phyloP scores from a whole-genome alignment of 1,284 basidiomycete genomes.

The Pseudozyma flocculosa region DNA sequence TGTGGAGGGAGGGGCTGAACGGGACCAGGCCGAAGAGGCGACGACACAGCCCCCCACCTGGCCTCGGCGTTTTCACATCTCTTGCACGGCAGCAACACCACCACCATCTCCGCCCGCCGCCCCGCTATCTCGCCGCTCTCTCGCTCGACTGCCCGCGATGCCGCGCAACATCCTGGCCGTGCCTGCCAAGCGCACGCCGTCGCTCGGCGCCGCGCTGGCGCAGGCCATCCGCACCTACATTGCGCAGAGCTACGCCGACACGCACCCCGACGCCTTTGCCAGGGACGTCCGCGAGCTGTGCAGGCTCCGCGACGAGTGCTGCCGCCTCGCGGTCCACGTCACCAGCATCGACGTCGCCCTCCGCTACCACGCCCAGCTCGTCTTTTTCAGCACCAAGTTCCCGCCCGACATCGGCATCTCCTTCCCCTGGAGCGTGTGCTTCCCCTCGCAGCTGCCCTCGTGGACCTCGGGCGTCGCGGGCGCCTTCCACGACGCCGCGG shows the following conservation, averaged over 20 bases:
- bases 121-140: no score
- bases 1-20: no score
- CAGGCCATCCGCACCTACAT: constrained; percentile 70
- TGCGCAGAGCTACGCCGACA: constrained; percentile 67
- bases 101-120: neutral
- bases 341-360: constrained; percentile 16
- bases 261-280: constrained; percentile 86
- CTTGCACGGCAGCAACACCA: no score
- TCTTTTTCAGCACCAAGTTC: constrained; percentile 73
- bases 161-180: constrained; percentile 47
- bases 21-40: no score
- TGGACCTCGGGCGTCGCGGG: constrained; percentile 29
- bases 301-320: constrained; percentile 64
- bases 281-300: constrained; percentile 75
- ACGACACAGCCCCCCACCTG: no score
- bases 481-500: constrained; percentile 7
- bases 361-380: constrained; percentile 82
- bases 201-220: constrained; percentile 26
- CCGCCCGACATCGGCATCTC: constrained; percentile 63
- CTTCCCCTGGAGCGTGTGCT: constrained; percentile 48
- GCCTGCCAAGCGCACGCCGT: constrained; percentile 37
- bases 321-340: constrained; percentile 64
- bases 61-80: no score
- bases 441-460: constrained; percentile 30
- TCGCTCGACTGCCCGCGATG: constrained; percentile 16